Evolutionary conservation across 73 alveolate species (phyloP).

Genomic region (Tetrahymena elliotti): DNA sequence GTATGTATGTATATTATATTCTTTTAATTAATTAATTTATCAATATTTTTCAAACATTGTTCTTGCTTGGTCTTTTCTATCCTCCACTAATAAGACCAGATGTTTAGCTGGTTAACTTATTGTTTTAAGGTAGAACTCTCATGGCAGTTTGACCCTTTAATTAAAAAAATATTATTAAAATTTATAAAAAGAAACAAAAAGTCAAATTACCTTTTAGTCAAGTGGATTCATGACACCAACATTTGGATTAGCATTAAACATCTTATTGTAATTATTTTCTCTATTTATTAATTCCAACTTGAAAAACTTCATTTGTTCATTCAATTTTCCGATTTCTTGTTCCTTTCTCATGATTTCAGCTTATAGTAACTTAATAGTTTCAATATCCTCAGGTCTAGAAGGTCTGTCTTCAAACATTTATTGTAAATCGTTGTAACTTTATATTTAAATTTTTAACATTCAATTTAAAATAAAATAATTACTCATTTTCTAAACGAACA

Average conservation of each 20-base stretch:
- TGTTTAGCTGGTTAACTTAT: neutral
- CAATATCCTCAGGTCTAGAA: constrained; percentile 30
- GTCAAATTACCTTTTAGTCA: neutral
- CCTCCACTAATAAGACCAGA: neutral
- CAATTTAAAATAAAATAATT: neutral
- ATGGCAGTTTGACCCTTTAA: neutral
- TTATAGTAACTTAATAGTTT: constrained; percentile 47
- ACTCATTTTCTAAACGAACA: constrained; percentile 31
- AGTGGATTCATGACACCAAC: constrained; percentile 27
- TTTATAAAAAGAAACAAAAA: neutral
- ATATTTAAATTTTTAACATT: neutral
- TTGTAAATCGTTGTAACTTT: constrained; percentile 15
- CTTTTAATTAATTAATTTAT: neutral
- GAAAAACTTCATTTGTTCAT: constrained; percentile 93
- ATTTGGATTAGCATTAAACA: constrained; percentile 45
- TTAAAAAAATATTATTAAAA: neutral
- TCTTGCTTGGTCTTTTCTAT: neutral
- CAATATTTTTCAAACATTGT: neutral
- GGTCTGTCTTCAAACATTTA: constrained; percentile 34
- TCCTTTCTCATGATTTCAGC: constrained; percentile 53
- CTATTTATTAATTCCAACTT: constrained; percentile 89
- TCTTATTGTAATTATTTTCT: constrained; percentile 85
- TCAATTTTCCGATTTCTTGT: constrained; percentile 62
- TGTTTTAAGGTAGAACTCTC: neutral
- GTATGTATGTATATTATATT: neutral